Evolutionary conservation across 1,284 basidiomycete genomes (phyloP), one percentile per base, ranked within the genome.

Genomic region (Pholiota adiposa): DNA sequence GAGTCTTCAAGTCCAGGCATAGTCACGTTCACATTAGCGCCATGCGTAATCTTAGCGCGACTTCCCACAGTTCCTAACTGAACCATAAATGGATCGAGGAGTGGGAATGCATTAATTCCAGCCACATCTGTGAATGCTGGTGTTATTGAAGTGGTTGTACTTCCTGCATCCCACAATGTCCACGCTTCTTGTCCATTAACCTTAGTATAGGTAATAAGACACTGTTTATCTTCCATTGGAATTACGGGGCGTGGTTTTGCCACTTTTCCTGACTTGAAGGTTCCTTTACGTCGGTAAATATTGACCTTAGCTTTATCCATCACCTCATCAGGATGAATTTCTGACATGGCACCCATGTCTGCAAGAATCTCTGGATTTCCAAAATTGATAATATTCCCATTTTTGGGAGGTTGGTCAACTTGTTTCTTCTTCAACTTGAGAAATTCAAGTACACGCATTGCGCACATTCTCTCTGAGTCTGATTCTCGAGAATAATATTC

Each of bases 141-240:
- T n/a, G n/a, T n/a, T n/a, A n/a, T n/a, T n/a, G n/a, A n/a, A n/a
- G n/a, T n/a, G n/a, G n/a, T n/a, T n/a, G n/a, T n/a, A n/a, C n/a
- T n/a, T n/a, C n/a, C n/a, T n/a, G n/a, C n/a, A n/a, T n/a, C n/a
- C n/a, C n/a, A n/a, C n/a, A n/a, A n/a, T n/a, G n/a, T n/a, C n/a
- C n/a, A n/a, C n/a, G n/a, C 6, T 2, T 14, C 16, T 0, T 58
- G 51, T 7, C 59, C 60, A 7, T 54, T 48, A 0, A 68, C 33
- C 2, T 52, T 53, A 1, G 62, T 53, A 38, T 50, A 62, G 0
- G 60, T 54, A 2, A 51, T 51, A 0, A 61, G 44, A 21, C 56
- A 61, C 4, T 19, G 9, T 21, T 58, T 61, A 0, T 58, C 25
- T 8, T 61, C 38, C 14, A 23, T 51, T 7, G 34, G 12, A 4